Evolutionary conservation across 176 grass and related monocot species (phyloP).

Genomic region (Canna indica): DNA sequence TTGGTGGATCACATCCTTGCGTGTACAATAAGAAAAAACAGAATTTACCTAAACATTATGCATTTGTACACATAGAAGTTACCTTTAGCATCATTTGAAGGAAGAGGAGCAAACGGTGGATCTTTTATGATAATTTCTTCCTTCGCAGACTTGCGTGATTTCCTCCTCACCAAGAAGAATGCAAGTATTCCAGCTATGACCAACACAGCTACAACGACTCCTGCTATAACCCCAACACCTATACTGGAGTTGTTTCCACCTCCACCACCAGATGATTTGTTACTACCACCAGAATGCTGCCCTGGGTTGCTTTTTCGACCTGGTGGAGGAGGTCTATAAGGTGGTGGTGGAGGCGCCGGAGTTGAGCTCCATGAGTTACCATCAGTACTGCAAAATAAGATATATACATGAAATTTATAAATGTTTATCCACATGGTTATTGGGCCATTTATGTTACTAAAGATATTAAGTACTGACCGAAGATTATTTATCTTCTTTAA

Average conservation of each 20-base stretch:
- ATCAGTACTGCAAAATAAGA: conserved; percentile 54
- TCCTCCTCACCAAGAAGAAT: conserved; percentile 71
- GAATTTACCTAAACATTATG: not conserved
- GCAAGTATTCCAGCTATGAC: conserved; percentile 58
- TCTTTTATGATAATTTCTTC: conserved; percentile 60
- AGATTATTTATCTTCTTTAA: conserved; percentile 90
- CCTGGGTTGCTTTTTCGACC: conserved; percentile 42
- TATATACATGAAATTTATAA: not conserved
- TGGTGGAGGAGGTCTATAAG: conserved; percentile 73
- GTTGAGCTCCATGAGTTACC: conserved; percentile 86
- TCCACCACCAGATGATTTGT: conserved; percentile 29
- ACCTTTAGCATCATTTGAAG: conserved; percentile 74
- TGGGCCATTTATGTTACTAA: not conserved
- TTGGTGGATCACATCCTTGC: not conserved
- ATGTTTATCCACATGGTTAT: conserved; percentile 15
- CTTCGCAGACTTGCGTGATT: conserved; percentile 32
- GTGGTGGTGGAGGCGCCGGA: conserved; percentile 79
- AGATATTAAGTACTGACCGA: conserved; percentile 50
- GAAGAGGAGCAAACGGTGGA: conserved; percentile 53
- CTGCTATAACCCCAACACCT: conserved; percentile 64
- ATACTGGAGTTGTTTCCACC: conserved; percentile 48
- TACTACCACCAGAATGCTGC: conserved; percentile 31
- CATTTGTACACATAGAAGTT: not conserved
- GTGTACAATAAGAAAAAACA: not conserved
- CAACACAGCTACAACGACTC: conserved; percentile 73